These are phyloP conservation scores for Diplodia seriata DNA, from an alignment of 2,329 filamentous ascomycete genomes.

Conservation along the genomic window DNA sequence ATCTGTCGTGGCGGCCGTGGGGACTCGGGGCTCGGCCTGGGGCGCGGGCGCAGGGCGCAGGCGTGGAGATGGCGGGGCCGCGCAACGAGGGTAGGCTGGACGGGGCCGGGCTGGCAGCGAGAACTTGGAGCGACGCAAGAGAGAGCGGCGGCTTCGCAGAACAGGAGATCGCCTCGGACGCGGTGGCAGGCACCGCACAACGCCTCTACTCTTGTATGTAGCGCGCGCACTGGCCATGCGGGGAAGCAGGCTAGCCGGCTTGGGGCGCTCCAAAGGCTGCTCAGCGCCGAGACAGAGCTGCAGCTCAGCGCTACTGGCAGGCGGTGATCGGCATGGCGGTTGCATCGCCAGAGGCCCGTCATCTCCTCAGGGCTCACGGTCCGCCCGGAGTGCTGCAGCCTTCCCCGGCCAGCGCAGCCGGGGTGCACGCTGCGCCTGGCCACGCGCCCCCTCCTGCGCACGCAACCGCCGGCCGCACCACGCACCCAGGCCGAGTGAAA, in stretches of 20 bases:
- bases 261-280: constrained; percentile 12
- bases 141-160: not conserved
- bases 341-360: constrained; percentile 30
- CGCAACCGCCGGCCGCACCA: constrained; percentile 4
- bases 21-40: constrained; percentile 11
- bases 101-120: not conserved
- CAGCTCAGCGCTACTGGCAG: constrained; percentile 20
- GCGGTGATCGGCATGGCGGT: constrained; percentile 26
- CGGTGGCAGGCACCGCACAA: constrained; percentile 12
- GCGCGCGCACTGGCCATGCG: constrained; percentile 23
- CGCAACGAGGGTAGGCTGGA: constrained; percentile 1
- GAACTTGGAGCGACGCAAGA: constrained; percentile 4
- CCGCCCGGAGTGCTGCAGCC: constrained; percentile 24
- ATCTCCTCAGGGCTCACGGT: constrained; percentile 27
- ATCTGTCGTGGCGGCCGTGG: constrained; percentile 29
- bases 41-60: constrained; percentile 9
- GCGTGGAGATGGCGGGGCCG: not conserved
- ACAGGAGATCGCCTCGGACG: constrained; percentile 6
- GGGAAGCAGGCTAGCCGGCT: constrained; percentile 27
- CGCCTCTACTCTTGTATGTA: constrained; percentile 28
- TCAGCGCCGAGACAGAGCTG: constrained; percentile 25
- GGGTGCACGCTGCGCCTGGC: constrained; percentile 25
- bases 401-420: constrained; percentile 10
- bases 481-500: constrained; percentile 3
- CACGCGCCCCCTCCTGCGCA: constrained; percentile 22